Conservation (phyloP, 257 asterid species). For the Anisodus acutangulus region DNA sequence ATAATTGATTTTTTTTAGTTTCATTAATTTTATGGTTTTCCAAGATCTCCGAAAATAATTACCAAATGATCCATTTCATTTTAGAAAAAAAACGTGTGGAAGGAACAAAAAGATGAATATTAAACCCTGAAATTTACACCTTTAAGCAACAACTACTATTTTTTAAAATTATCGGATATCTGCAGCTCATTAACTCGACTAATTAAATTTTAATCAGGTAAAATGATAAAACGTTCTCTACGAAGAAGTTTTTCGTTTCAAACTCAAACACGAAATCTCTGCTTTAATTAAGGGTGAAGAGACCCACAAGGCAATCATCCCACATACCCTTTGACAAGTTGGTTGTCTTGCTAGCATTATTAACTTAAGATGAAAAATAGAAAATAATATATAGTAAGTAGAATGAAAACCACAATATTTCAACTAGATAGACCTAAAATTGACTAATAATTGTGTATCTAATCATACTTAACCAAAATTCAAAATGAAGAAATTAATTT, state of each 20-base stretch:
- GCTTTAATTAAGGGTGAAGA: not conserved
- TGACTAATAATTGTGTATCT: not conserved
- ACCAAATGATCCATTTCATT: not conserved
- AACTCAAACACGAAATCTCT: not conserved
- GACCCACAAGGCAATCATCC: too few species aligned
- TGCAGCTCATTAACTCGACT: not conserved
- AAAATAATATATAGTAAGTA: not conserved
- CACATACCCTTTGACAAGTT: not conserved
- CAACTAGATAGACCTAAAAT: not conserved
- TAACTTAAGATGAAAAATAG: not conserved
- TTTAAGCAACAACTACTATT: not conserved
- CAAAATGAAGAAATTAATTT: slow-evolving; percentile 17
- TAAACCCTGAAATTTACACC: not conserved
- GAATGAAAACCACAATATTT: not conserved
- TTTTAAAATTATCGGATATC: not conserved
- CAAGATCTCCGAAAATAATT: not conserved
- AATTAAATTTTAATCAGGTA: not conserved
- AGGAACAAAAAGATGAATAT: not conserved
- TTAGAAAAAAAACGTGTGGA: not conserved
- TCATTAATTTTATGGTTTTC: not conserved
- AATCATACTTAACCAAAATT: not conserved
- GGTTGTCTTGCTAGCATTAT: not conserved
- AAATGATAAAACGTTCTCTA: not conserved
- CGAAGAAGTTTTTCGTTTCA: not conserved
- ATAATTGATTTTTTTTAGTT: not conserved